Evolutionary conservation across 495 filamentous ascomycete species (phyloP), one percentile per base, ranked within the genome.

Genomic region (Podospora conica): DNA sequence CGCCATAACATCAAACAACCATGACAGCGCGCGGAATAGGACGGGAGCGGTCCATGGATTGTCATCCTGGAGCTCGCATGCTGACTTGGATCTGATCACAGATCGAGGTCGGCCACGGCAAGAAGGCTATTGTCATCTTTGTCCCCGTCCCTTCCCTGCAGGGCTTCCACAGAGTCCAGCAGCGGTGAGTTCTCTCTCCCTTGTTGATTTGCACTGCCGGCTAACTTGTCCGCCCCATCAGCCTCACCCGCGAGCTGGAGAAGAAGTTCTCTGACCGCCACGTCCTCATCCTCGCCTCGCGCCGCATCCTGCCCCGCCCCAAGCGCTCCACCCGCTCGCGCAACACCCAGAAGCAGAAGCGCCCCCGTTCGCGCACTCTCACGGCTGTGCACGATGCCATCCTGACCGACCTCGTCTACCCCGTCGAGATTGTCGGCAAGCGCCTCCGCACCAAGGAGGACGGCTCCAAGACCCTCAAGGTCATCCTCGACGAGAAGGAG

Each of bases 211-310:
- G 48, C 18, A 25, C 53, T 61, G 29, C 73, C 79, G 60, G 78
- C 68, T n/a, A 21, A 7, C 2, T n/a, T 48, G 40, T 48, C 6
- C 18, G 15, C 4, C 0, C 12, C n/a, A 18, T 20, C 61, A 98
- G 95, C 77, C 89, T 98, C 73, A 98, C 95, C 83, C 95, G 95
- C 82, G 95, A 98, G 87, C 93, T 98, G 75, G 95, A 98, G 87
- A 98, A 98, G 92, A 98, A 98, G 86, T 98, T 98, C 91, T 97
- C 95, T 71, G 95, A 98, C 87, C 94, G 95, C 82, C 95, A 98
- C 83, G 95, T 98, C 80, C 87, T 98, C 78, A 92, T 98, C 88
- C 88, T 98, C 70, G 95, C 94, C 74, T 93, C 94, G 77, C 95
- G 95, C 87, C 94, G 95, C 81, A 98, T 98, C 78, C 91, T 98